Conservation (phyloP, 208 protist species). For the Leishmania lainsoni region DNA sequence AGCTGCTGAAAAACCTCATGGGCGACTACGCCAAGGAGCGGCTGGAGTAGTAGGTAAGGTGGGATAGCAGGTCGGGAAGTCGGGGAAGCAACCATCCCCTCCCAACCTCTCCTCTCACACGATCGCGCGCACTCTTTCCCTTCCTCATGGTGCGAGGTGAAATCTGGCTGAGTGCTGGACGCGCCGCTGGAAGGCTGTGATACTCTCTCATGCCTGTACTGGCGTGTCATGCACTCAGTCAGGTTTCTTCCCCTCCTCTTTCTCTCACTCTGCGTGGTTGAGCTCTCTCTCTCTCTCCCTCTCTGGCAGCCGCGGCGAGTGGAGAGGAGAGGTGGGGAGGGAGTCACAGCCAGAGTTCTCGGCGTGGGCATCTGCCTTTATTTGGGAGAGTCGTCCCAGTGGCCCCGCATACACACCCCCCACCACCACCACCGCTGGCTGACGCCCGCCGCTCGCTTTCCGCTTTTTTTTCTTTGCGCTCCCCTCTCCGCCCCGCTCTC, state of each 20-base stretch:
- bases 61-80: not conserved
- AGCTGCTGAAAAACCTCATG: conserved; percentile 86
- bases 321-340: not conserved
- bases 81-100: too few relatives aligned
- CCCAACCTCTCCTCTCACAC: not conserved
- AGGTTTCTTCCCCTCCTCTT: too few relatives aligned
- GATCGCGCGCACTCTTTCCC: not conserved
- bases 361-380: not conserved
- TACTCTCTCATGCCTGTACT: not conserved
- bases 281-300: too few relatives aligned
- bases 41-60: conserved; percentile 27
- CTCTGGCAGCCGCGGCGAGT: too few relatives aligned
- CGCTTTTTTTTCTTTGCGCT: too few relatives aligned
- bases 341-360: not conserved
- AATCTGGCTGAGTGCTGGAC: not conserved
- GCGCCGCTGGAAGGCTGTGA: too few relatives aligned
- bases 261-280: too few relatives aligned
- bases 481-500: too few relatives aligned
- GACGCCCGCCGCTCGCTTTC: not conserved
- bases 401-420: not conserved
- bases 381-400: not conserved
- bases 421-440: not conserved
- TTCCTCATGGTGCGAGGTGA: not conserved
- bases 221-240: too few relatives aligned
- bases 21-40: conserved; percentile 80